Evolutionary conservation across 352 stramenopile genomes (phyloP).

Genomic region (Phytophthora constricta): DNA sequence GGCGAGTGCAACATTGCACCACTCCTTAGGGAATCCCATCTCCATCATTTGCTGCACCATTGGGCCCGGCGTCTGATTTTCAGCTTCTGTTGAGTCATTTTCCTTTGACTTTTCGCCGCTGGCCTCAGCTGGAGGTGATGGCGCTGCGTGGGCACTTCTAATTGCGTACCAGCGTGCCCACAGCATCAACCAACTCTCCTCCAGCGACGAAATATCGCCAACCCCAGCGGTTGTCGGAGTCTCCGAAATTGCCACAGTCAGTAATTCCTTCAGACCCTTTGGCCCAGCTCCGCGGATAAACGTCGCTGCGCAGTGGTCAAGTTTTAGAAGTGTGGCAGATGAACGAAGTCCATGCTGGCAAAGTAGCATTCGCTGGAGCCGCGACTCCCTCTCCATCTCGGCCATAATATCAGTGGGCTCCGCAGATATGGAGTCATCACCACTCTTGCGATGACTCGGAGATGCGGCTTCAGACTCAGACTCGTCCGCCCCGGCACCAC

Average conservation of each 20-base stretch:
- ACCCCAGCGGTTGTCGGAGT: conserved; percentile 70
- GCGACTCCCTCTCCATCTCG: conserved; percentile 83
- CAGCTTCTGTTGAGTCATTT: conserved; percentile 29
- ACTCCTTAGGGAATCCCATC: conserved; percentile 93
- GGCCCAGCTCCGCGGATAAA: conserved; percentile 70
- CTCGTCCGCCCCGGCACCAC: conserved; percentile 50
- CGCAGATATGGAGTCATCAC: conserved; percentile 19
- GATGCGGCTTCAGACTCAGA: conserved; percentile 67
- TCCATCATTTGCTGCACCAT: conserved; percentile 94
- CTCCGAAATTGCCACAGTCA: conserved; percentile 75
- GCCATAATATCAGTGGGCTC: conserved; percentile 59
- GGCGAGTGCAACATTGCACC: conserved; percentile 90
- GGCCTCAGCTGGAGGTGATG: conserved; percentile 28
- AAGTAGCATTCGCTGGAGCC: conserved; percentile 76
- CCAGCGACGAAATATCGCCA: conserved; percentile 73
- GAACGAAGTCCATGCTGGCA: conserved; percentile 82
- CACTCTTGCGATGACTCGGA: conserved; percentile 35
- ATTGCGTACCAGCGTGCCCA: conserved; percentile 82
- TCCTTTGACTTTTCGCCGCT: conserved; percentile 39
- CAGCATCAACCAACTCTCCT: conserved; percentile 82
- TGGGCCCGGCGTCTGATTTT: conserved; percentile 49
- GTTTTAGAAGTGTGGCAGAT: conserved; percentile 73
- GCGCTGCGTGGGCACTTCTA: conserved; percentile 53
- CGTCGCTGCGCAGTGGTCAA: conserved; percentile 62
- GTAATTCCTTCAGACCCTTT: conserved; percentile 65